Evolutionary conservation across 257 asterid species (phyloP), one percentile per base, ranked within the genome.

Genomic region (Forsythia viridissima): DNA sequence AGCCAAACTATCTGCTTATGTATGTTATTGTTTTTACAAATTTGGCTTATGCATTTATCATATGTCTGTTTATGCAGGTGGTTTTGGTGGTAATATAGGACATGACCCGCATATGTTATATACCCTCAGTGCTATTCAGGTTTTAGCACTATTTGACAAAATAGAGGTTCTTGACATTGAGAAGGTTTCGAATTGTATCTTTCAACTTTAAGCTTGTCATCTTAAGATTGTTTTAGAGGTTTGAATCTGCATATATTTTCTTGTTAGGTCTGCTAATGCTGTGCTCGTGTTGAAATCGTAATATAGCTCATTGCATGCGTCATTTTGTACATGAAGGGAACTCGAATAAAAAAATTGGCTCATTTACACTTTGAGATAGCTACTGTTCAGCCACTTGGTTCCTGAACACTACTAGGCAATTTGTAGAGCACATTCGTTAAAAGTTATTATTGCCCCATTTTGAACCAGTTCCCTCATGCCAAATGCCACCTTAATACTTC

Each of bases 61-160:
- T 72, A 37, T 18, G 43, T 75, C 43, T 38, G 76, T 67, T 43
- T 67, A 1, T 84, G 77, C 88, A 95, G 97, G 98, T 80, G 99
- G 97, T 76, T 95, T 95, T 84, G 97, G 97, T 78, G 99, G 99
- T 77, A 95, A 95, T 79, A 84, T 92, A 74, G 99, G 98, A 41
- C 97, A 95, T 83, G 98, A 95, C 77, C 94, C 99, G 18, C 99
- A 95, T 81, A 0, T 95, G 51, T 76, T 90, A 83, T 95, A 80
- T 84, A 95, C 98, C n/a, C 92, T 93, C 76, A 92, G 99, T 74
- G 97, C 96, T 8, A 91, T 95, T 84, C 99, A 95, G 86, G 97
- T 95, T 75, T 85, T 92, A 85, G 97, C 96, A n/a, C 80, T 93
- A 41, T 93, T 93, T 86, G 91, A 91, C 90, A 93, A 91, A 85